Evolutionary conservation across 1,284 basidiomycete species (phyloP), one percentile per base, ranked within the genome.

Genomic region (Papiliotrema laurentii): DNA sequence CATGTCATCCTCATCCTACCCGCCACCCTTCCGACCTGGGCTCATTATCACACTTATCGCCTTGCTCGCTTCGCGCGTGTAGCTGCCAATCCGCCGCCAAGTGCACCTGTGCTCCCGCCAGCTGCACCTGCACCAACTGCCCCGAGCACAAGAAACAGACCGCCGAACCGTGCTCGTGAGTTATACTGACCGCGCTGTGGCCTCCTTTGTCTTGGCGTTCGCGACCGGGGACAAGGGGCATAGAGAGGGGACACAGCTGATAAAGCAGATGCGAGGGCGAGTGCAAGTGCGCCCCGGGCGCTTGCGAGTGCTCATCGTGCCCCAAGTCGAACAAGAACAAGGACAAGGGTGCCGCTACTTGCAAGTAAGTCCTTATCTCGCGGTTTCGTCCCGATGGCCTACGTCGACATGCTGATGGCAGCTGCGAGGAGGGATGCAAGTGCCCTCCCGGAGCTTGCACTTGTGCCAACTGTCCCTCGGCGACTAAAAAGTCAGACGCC

Each of bases 371-470:
- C 24, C 7, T 10, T 10, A 38, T 38, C 36, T 9, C 14, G 10
- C 19, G 14, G n/a, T 33, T n/a, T 33, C n/a, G n/a, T n/a, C n/a
- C 11, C 31, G n/a, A 33, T 33, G 31, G 11, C n/a, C 11, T 33
- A 10, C n/a, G n/a, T n/a, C n/a, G n/a, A n/a, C n/a, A n/a, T n/a
- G n/a, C n/a, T n/a, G n/a, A n/a, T n/a, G n/a, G 7, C 22, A 46
- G 53, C 45, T 51, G 49, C 30, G 38, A 47, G 28, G 48, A 19
- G 2, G 45, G 36, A n/a, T 59, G 61, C 53, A 46, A 40, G 10
- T 65, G 63, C 41, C 40, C 50, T 21, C 56, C 61, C 13, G 61
- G 59, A 25, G 6, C 51, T 36, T 63, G 63, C 51, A 48, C 50
- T n/a, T 64, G 62, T 48, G 47, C 5, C 31, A 7, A 25, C 21